phyloP scores from a whole-genome alignment of 176 grass and related monocot species.

The Luzula sylvatica region DNA sequence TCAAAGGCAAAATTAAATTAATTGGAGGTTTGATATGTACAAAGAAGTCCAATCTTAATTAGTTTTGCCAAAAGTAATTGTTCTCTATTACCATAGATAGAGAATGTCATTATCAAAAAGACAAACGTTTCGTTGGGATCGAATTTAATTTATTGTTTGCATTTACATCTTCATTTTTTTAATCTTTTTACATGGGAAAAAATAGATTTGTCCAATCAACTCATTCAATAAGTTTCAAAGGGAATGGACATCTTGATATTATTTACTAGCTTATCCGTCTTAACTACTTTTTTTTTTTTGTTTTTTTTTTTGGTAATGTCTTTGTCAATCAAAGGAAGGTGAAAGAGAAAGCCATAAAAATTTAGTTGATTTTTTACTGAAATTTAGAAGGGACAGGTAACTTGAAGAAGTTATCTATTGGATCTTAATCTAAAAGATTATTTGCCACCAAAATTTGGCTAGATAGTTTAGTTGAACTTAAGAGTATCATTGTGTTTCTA shows the following conservation, averaged over 20 bases:
- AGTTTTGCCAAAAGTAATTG: constrained; percentile 3
- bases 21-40: neutral
- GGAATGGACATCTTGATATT: neutral
- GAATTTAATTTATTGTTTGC: neutral
- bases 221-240: too few species aligned
- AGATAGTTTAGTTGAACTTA: too few species aligned
- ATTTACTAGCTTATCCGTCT: too few species aligned
- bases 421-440: too few species aligned
- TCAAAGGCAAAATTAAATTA: constrained; percentile 4
- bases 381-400: too few species aligned
- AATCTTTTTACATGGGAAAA: too few species aligned
- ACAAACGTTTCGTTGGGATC: neutral
- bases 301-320: neutral
- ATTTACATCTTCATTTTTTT: constrained; percentile 12
- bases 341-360: neutral
- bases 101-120: constrained; percentile 13
- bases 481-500: too few species aligned
- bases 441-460: too few species aligned
- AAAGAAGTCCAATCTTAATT: constrained; percentile 1
- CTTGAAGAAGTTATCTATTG: too few species aligned
- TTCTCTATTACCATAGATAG: neutral
- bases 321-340: constrained; percentile 1
- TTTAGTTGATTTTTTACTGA: too few species aligned
- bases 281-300: neutral
- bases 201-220: too few species aligned